These are phyloP conservation scores for Leersia perrieri DNA, from an alignment of 176 grass and related monocot genomes.

Conservation along the genomic window DNA sequence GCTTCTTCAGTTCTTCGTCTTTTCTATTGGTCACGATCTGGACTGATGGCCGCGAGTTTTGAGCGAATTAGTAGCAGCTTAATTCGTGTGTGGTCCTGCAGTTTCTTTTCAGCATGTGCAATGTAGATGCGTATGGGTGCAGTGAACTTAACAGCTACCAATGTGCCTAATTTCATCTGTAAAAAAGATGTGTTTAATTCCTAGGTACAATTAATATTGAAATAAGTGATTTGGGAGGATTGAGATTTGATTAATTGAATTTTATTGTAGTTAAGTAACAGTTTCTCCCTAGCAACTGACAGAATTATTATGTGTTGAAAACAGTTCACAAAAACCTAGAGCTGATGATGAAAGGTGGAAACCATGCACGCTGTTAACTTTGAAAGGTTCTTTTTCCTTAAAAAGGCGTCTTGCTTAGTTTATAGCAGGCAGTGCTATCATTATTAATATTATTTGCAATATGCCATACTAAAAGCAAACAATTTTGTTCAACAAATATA, in stretches of 20 bases:
- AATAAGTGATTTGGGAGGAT: no score
- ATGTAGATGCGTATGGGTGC: not conserved
- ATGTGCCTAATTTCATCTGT: not conserved
- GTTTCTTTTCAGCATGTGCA: not conserved
- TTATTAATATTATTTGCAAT: not conserved
- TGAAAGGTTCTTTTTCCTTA: not conserved
- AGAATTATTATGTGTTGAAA: not conserved
- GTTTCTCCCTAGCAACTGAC: not conserved
- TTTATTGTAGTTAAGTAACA: not conserved
- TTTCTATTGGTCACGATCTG: not conserved
- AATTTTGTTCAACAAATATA: not conserved
- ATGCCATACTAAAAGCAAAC: conserved; percentile 4
- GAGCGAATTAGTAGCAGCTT: not conserved
- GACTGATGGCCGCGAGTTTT: conserved; percentile 13
- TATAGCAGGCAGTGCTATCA: not conserved
- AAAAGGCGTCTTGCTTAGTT: not conserved
- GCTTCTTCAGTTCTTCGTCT: not conserved
- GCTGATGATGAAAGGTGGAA: not conserved
- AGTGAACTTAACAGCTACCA: not conserved
- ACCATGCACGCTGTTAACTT: not conserved
- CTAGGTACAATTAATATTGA: no score
- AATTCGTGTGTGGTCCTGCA: conserved; percentile 24
- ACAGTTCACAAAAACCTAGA: not conserved
- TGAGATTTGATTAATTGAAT: not conserved
- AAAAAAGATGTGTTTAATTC: not conserved